phyloP scores from a whole-genome alignment of 768 basidiomycete species.

The Xanthoconium stramineum region DNA sequence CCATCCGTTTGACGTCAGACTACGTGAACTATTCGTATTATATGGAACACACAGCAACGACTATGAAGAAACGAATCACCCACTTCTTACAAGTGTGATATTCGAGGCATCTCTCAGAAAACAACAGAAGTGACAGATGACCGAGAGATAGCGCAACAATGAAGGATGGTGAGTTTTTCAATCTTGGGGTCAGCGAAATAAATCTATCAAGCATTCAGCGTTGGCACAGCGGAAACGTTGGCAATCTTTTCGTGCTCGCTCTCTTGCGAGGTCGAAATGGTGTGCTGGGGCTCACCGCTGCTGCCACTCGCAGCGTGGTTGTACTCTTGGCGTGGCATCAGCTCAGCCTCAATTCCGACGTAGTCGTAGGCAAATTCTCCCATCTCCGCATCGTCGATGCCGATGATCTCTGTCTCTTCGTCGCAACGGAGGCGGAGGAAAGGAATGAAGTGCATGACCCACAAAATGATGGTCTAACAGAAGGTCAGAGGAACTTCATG shows the following conservation, averaged over 20 bases:
- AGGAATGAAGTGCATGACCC: constrained; percentile 87
- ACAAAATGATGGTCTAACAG: constrained; percentile 69
- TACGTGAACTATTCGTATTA: too few species aligned
- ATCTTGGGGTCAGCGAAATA: too few species aligned
- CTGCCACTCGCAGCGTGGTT: constrained; percentile 27
- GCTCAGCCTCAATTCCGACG: constrained; percentile 64
- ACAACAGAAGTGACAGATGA: too few species aligned
- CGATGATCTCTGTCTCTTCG: constrained; percentile 71
- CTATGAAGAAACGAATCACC: too few species aligned
- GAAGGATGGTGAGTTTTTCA: too few species aligned
- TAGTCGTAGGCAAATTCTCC: constrained; percentile 91
- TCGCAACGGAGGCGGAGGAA: constrained; percentile 67
- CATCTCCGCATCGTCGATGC: constrained; percentile 88
- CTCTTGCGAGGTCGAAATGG: constrained; percentile 21
- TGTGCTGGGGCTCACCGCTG: constrained; percentile 36
- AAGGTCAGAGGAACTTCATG: background rate
- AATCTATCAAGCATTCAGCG: background rate
- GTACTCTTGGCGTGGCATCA: constrained; percentile 33
- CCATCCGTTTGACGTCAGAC: too few species aligned
- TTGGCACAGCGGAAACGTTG: constrained; percentile 1
- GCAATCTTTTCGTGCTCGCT: constrained; percentile 27
- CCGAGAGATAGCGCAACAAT: too few species aligned
- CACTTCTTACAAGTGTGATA: too few species aligned
- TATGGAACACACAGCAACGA: too few species aligned
- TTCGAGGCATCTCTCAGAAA: too few species aligned